A percentile compares a stretch with the other conserved stretches of the same genome.
phyloP scores from a whole-genome alignment of 1,284 basidiomycete genomes.

The Pascua guehoae region DNA sequence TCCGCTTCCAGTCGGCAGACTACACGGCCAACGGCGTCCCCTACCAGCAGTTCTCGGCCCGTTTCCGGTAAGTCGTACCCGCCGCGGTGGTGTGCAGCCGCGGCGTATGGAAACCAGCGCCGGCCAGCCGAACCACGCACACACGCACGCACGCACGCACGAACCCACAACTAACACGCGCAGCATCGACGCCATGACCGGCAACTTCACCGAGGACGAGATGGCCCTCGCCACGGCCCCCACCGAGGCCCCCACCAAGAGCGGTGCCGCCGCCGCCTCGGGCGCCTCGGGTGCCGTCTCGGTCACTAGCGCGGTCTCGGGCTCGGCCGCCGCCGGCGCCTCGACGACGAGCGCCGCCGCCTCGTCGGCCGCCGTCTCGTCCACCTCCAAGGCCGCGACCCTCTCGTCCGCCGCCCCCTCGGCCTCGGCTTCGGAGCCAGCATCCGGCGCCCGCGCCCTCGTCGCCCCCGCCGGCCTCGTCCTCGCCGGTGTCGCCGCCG shows the following conservation, averaged over 20 bases:
- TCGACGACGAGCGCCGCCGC: neutral
- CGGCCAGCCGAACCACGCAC: neutral
- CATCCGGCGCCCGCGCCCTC: constrained; percentile 13
- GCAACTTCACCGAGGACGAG: constrained; percentile 38
- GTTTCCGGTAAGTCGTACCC: constrained; percentile 54
- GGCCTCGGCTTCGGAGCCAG: constrained; percentile 4
- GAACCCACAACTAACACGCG: neutral
- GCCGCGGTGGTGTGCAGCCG: neutral
- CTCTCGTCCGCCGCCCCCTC: constrained; percentile 11
- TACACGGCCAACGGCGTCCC: constrained; percentile 62
- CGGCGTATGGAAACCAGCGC: neutral
- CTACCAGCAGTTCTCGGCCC: constrained; percentile 74
- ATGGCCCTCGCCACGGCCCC: constrained; percentile 32
- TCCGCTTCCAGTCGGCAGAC: constrained; percentile 45
- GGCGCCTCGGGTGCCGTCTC: constrained; percentile 2
- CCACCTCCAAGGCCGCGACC: constrained; percentile 7
- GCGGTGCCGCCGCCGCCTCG: neutral
- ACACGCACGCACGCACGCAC: neutral
- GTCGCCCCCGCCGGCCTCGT: constrained; percentile 20
- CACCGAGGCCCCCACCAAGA: constrained; percentile 6
- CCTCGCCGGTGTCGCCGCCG: constrained; percentile 23
- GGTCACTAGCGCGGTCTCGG: constrained; percentile 4
- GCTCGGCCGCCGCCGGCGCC: neutral
- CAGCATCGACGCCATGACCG: constrained; percentile 43
- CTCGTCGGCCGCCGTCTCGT: constrained; percentile 4